These are phyloP conservation scores for Anacardium occidentale DNA, from an alignment of 345 rosid genomes.

Conservation along the genomic window DNA sequence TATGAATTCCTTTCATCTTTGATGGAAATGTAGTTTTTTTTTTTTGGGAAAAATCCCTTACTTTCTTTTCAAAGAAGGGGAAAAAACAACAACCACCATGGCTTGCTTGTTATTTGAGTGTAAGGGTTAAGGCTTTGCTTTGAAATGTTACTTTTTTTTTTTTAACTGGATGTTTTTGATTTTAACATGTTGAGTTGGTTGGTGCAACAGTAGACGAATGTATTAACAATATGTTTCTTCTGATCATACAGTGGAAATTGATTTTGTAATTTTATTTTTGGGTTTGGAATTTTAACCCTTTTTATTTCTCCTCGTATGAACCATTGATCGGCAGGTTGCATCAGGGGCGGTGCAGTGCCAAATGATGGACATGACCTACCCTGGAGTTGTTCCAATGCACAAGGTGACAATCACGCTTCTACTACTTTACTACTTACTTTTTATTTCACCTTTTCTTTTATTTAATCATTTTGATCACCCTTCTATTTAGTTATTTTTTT, in stretches of 20 bases:
- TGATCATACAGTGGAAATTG: background rate
- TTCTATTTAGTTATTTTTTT: background rate
- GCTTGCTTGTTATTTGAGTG: constrained; percentile 1
- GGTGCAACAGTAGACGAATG: background rate
- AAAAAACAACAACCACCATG: background rate
- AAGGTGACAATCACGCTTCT: constrained; percentile 45
- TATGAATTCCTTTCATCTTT: constrained; percentile 8
- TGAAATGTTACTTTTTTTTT: background rate
- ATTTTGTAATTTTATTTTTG: background rate
- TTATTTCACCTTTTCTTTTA: constrained; percentile 5
- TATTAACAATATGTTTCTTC: background rate
- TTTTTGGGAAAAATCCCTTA: background rate
- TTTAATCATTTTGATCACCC: background rate
- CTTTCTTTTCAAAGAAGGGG: background rate
- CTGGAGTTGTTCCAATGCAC: constrained; percentile 97
- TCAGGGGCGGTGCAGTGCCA: constrained; percentile 99
- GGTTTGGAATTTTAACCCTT: background rate
- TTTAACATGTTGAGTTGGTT: background rate
- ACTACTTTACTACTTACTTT: background rate
- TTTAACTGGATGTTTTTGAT: background rate
- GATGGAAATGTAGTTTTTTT: background rate
- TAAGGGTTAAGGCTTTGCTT: constrained; percentile 6
- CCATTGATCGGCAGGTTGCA: constrained; percentile 61
- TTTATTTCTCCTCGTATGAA: background rate
- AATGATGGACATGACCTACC: constrained; percentile 92